These are phyloP conservation scores for Talaromyces amestolkiae DNA, from an alignment of 2,329 filamentous ascomycete species.

Conservation along the genomic window DNA sequence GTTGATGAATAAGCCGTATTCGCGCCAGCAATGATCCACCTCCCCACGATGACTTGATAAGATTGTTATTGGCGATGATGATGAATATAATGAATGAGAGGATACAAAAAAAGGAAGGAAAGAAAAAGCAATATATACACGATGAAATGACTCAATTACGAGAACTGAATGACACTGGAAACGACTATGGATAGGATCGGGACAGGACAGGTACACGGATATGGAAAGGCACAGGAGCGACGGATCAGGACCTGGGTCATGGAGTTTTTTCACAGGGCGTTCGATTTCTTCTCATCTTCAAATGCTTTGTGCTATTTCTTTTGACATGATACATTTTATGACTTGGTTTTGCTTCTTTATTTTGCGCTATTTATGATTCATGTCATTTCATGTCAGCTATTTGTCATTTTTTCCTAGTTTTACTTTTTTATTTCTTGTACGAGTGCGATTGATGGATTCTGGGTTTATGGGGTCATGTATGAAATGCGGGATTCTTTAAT, in stretches of 20 bases:
- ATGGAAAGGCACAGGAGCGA: neutral
- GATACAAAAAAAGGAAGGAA: neutral
- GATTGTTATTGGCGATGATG: neutral
- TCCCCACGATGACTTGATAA: neutral
- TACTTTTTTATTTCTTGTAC: neutral
- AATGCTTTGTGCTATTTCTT: neutral
- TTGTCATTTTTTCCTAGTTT: neutral
- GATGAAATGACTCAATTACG: neutral
- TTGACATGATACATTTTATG: neutral
- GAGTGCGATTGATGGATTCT: neutral
- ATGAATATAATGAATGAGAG: neutral
- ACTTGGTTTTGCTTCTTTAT: neutral
- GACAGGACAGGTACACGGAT: neutral
- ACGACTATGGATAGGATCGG: neutral
- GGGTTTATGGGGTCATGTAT: neutral
- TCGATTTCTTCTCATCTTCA: neutral
- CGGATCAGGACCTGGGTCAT: neutral
- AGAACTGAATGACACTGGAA: neutral
- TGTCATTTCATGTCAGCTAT: neutral
- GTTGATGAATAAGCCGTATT: constrained; percentile 92
- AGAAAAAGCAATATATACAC: constrained; percentile 4
- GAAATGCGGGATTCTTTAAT: neutral
- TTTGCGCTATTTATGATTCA: neutral
- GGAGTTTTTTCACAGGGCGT: neutral
- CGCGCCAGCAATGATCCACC: constrained; percentile 52